phyloP scores from a whole-genome alignment of 73 alveolate species.

The Paramecium biaurelia region DNA sequence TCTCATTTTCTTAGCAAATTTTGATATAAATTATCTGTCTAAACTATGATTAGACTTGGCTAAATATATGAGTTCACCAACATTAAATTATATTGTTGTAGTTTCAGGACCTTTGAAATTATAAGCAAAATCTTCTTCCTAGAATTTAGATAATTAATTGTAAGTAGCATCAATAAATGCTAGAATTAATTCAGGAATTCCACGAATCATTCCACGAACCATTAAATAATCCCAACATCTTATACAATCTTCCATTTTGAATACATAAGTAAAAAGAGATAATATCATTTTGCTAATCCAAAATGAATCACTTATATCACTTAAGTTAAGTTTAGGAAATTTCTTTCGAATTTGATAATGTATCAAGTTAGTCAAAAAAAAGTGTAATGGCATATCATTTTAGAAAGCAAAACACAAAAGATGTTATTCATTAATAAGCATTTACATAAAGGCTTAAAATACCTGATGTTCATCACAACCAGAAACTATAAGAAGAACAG shows the following conservation, averaged over 20 bases:
- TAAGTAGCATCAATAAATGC: background rate
- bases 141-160: background rate
- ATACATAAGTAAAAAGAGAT: background rate
- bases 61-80: conserved; percentile 21
- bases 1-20: conserved; percentile 10
- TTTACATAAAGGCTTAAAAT: background rate
- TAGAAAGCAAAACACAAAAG: background rate
- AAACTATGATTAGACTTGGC: background rate
- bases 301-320: background rate
- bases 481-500: conserved; percentile 39
- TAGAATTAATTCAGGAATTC: conserved; percentile 2
- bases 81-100: background rate
- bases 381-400: conserved; percentile 17
- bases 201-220: conserved; percentile 4
- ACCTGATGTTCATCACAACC: conserved; percentile 53
- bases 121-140: background rate
- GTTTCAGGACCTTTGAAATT: conserved; percentile 20
- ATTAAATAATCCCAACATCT: conserved; percentile 35
- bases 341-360: background rate
- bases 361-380: background rate
- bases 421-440: conserved; percentile 3
- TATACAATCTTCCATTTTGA: background rate
- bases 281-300: conserved; percentile 38
- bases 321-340: conserved; percentile 4
- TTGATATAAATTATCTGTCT: background rate